Conservation (phyloP, 2,329 filamentous ascomycete genomes). For the Teratosphaeriaceae sp. region DNA sequence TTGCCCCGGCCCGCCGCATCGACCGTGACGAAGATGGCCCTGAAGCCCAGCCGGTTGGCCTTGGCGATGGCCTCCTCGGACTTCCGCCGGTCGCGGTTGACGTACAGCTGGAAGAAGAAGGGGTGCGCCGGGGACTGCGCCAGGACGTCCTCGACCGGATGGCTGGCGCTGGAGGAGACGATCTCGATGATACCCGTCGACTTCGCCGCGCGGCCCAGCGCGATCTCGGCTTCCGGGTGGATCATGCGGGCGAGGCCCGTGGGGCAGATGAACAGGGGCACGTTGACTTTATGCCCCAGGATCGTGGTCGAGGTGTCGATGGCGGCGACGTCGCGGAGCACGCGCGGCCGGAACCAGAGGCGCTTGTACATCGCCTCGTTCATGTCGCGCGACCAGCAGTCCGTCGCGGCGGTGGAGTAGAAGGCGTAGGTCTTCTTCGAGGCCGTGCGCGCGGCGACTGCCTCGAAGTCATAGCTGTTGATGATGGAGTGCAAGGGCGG, state of each 20-base stretch:
- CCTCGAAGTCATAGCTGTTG: constrained; percentile 27
- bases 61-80: constrained; percentile 44
- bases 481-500: constrained; percentile 41
- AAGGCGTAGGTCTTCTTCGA: constrained; percentile 20
- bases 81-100: constrained; percentile 49
- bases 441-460: constrained; percentile 11
- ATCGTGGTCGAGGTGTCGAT: constrained; percentile 19
- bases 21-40: constrained; percentile 53
- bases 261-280: constrained; percentile 32
- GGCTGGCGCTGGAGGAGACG: constrained; percentile 26
- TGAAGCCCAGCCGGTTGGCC: constrained; percentile 42
- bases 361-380: constrained; percentile 15
- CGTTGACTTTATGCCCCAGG: constrained; percentile 14
- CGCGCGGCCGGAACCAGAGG: constrained; percentile 20
- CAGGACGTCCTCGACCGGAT: constrained; percentile 26
- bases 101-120: constrained; percentile 57
- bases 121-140: constrained; percentile 20
- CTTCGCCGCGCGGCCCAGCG: constrained; percentile 22
- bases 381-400: constrained; percentile 18
- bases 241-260: constrained; percentile 29
- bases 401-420: constrained; percentile 19
- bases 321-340: constrained; percentile 16
- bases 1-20: constrained; percentile 54
- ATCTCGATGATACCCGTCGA: constrained; percentile 20
- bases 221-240: constrained; percentile 30